Conservation (phyloP, 371 early-diverging fungal species). For the Mortierella sp. region DNA sequence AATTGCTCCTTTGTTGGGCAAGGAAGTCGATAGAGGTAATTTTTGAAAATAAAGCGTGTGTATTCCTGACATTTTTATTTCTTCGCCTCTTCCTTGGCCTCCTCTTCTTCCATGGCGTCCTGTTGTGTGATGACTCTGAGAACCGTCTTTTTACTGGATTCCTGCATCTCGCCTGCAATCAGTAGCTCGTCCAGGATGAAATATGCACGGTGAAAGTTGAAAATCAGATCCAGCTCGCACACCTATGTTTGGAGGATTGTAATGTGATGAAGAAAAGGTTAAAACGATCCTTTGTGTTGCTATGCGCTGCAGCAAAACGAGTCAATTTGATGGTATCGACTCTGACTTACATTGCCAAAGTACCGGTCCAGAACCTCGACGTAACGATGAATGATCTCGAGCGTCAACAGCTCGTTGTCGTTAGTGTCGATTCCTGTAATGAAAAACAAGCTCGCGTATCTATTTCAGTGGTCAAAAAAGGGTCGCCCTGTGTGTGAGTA, state of each 20-base stretch:
- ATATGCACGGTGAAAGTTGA: slow-evolving; percentile 77
- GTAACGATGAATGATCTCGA: slow-evolving; percentile 98
- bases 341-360: slow-evolving; percentile 91
- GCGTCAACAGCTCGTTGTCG: slow-evolving; percentile 94
- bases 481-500: background rate
- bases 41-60: background rate
- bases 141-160: slow-evolving; percentile 86
- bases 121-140: slow-evolving; percentile 81
- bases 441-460: slow-evolving; percentile 97
- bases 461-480: slow-evolving; percentile 36
- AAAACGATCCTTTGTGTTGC: no score
- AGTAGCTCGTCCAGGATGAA: slow-evolving; percentile 89
- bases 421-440: slow-evolving; percentile 92
- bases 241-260: slow-evolving; percentile 64
- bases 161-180: slow-evolving; percentile 89
- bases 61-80: slow-evolving; percentile 17
- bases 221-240: slow-evolving; percentile 87
- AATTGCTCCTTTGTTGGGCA: background rate
- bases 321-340: background rate
- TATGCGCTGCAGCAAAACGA: no score
- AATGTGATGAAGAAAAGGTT: background rate
- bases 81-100: slow-evolving; percentile 72
- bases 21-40: background rate
- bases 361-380: slow-evolving; percentile 98
- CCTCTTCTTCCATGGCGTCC: slow-evolving; percentile 82